Conservation (phyloP, 2,329 filamentous ascomycete genomes). For the Leptosphaerulina australis region DNA sequence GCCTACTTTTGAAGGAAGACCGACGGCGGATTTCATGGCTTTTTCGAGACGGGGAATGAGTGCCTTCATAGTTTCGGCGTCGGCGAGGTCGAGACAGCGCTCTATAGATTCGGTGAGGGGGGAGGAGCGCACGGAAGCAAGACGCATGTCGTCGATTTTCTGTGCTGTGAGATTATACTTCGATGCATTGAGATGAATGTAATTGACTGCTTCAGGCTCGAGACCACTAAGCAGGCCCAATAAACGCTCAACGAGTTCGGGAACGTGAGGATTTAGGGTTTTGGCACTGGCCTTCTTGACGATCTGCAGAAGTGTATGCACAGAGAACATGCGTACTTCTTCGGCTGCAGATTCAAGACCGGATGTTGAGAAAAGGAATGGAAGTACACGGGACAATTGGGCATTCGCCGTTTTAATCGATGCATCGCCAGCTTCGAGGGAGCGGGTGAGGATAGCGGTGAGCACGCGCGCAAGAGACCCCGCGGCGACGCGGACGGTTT, state of each 20-base stretch:
- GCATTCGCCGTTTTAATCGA: slow-evolving; percentile 69
- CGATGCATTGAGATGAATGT: slow-evolving; percentile 85
- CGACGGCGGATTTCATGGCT: slow-evolving; percentile 83
- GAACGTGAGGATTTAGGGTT: slow-evolving; percentile 78
- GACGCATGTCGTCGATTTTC: slow-evolving; percentile 85
- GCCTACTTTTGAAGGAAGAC: slow-evolving; percentile 91
- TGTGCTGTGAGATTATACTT: slow-evolving; percentile 85
- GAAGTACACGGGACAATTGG: slow-evolving; percentile 85
- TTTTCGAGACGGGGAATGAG: slow-evolving; percentile 75
- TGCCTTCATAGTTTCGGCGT: slow-evolving; percentile 75
- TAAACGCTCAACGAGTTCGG: slow-evolving; percentile 79
- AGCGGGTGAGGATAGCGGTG: slow-evolving; percentile 82
- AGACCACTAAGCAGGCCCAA: slow-evolving; percentile 83
- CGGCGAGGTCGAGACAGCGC: slow-evolving; percentile 81
- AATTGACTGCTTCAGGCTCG: slow-evolving; percentile 89
- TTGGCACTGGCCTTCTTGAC: slow-evolving; percentile 84
- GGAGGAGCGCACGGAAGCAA: slow-evolving; percentile 80
- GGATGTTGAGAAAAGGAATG: slow-evolving; percentile 86
- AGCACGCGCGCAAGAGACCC: slow-evolving; percentile 81
- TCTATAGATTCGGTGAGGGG: slow-evolving; percentile 94
- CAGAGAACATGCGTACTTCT: slow-evolving; percentile 82
- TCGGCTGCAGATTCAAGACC: slow-evolving; percentile 87
- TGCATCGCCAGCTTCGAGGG: slow-evolving; percentile 77
- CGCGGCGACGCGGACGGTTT: slow-evolving; percentile 81
- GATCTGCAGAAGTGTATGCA: slow-evolving; percentile 82